phyloP scores from a whole-genome alignment of 176 grass and related monocot species.

The Thinopyrum elongatum region DNA sequence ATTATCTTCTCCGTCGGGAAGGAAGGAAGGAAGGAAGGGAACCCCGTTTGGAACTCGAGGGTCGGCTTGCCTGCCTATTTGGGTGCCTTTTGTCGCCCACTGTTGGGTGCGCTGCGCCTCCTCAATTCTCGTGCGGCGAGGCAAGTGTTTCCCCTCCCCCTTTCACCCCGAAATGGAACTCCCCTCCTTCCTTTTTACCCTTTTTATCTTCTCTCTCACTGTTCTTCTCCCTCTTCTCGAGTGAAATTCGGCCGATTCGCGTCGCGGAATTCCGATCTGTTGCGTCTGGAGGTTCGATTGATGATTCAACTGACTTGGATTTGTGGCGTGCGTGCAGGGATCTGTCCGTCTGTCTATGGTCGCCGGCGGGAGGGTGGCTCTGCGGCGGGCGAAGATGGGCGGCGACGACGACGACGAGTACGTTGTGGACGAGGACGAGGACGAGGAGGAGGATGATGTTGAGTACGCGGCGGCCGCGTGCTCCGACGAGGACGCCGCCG shows the following conservation, averaged over 20 bases:
- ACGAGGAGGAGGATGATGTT: slow-evolving; percentile 48
- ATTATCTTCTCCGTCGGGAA: background rate
- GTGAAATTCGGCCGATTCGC: background rate
- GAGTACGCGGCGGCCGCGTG: slow-evolving; percentile 13
- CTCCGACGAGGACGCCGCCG: background rate
- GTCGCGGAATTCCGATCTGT: background rate
- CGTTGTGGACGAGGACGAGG: slow-evolving; percentile 33
- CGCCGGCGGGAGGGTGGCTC: slow-evolving; percentile 38
- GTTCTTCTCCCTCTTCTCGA: background rate
- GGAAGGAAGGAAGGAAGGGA: background rate
- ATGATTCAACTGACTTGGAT: background rate
- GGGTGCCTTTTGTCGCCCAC: background rate
- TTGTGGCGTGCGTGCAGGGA: slow-evolving; percentile 20
- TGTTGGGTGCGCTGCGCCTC: background rate
- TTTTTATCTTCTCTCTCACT: background rate
- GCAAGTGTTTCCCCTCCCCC: background rate
- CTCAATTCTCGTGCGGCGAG: background rate
- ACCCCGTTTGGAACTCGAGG: background rate
- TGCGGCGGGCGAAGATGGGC: slow-evolving; percentile 24
- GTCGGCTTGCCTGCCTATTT: background rate
- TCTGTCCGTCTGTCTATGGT: background rate
- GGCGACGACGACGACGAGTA: slow-evolving; percentile 49
- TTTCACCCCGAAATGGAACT: background rate
- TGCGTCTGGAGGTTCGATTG: background rate
- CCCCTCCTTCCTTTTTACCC: background rate